Evolutionary conservation across 1,139 yeast genomes (phyloP), one percentile per base, ranked within the genome.

Genomic region (Pichia sp.): DNA sequence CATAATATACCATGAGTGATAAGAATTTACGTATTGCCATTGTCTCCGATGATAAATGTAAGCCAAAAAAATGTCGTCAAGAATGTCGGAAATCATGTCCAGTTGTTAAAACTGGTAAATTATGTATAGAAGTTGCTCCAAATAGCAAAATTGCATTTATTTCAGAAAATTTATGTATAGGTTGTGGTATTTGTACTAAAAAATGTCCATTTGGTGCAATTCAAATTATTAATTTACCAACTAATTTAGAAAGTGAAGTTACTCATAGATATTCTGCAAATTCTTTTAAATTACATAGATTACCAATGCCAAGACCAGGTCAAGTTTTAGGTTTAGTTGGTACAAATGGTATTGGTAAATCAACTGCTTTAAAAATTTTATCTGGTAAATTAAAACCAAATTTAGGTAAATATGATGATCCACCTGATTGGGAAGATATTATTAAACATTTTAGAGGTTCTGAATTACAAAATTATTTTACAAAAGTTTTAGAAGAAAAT

Each of bases 371-470:
- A 65, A 92, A 92, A 73, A 90, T 92, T 66, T 78, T 92, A 60
- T 95, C 97, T n/a, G 98, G 97, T 65, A 92, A 90, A 70, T 95
- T 90, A 69, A 92, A 90, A 71, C 98, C 98, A 57, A 92, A 92
- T 67, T 74, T 92, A 68, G 98, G 98, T 50, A 78, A 83, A 63
- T 92, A 75, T 66, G 97, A 90, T 58, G 85, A 86, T 65, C 97
- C 98, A 42, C 98, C 98, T 31, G 94, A 86, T 68, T 92, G 98
- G 98, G 86, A 84, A 66, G 97, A 87, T 52, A 88, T 92, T 60
- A 78, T 92, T 61, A 85, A 73, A 61, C 76, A 89, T 66, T 92
- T 89, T 75, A 83, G 98, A 75, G 98, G 98, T 56, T 86, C 96
- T 43, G 98, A 92, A 71, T 78, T 92, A 69, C 98, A 92, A 70